Percentiles rank a stretch among this genome's conserved stretches.
These are phyloP conservation scores for Colletotrichum lini DNA, from an alignment of 2,329 filamentous ascomycete genomes.

Conservation along the genomic window DNA sequence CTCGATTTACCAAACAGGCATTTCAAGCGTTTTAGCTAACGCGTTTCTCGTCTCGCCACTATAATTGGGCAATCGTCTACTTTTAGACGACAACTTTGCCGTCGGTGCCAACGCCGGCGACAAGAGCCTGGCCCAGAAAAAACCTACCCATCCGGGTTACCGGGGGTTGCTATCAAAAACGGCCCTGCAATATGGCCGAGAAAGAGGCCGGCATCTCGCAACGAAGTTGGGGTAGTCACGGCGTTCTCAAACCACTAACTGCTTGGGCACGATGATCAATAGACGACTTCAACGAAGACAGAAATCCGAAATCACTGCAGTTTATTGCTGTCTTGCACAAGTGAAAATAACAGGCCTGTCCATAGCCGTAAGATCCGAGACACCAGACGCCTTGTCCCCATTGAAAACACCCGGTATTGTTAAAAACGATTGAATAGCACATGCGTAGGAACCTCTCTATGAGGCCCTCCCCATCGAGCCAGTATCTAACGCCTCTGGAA, in stretches of 20 bases:
- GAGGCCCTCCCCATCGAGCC: background rate
- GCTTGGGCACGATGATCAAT: background rate
- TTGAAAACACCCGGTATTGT: slow-evolving; percentile 18
- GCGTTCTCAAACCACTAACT: slow-evolving; percentile 20
- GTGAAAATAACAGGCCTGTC: background rate
- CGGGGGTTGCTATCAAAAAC: background rate
- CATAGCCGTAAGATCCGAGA: background rate
- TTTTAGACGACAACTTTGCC: background rate
- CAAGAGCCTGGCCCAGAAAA: background rate
- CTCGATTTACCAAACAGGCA: slow-evolving; percentile 9
- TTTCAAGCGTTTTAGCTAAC: slow-evolving; percentile 9
- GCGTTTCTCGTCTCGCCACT: slow-evolving; percentile 28
- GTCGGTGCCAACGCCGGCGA: background rate
- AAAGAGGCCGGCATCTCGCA: slow-evolving; percentile 19
- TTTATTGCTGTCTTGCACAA: slow-evolving; percentile 25
- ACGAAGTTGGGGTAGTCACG: background rate
- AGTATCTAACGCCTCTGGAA: slow-evolving; percentile 9
- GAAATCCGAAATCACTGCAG: background rate
- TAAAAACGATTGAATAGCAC: slow-evolving; percentile 2
- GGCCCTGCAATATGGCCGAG: slow-evolving; percentile 18
- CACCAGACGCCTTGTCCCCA: slow-evolving; percentile 31
- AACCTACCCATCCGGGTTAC: background rate
- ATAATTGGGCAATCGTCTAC: slow-evolving; percentile 8
- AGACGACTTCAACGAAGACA: background rate
- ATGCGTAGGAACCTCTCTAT: too few relatives aligned